Conservation (phyloP, 352 stramenopile genomes). For the Phytopythium boreale region DNA sequence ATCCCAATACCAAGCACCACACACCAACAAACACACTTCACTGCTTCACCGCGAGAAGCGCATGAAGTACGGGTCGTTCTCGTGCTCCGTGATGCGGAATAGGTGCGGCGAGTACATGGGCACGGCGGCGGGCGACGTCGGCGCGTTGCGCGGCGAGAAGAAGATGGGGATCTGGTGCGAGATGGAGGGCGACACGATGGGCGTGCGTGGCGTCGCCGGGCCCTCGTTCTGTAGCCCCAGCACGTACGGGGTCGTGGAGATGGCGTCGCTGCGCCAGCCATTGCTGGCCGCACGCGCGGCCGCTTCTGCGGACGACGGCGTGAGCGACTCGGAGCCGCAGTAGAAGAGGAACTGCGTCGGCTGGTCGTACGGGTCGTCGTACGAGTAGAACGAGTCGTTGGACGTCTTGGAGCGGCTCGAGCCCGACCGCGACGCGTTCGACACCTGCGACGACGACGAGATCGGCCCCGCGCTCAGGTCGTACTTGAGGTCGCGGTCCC, state of each 20-base stretch:
- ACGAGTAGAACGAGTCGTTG: slow-evolving; percentile 28
- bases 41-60: slow-evolving; percentile 24
- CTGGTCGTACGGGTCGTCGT: slow-evolving; percentile 35
- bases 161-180: slow-evolving; percentile 52
- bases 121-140: slow-evolving; percentile 24
- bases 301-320: slow-evolving; percentile 21
- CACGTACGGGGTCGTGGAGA: slow-evolving; percentile 21
- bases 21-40: not conserved
- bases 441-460: slow-evolving; percentile 14
- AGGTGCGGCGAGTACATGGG: slow-evolving; percentile 34
- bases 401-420: slow-evolving; percentile 20
- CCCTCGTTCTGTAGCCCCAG: slow-evolving; percentile 11
- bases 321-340: slow-evolving; percentile 36
- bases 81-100: slow-evolving; percentile 30
- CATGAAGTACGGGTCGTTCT: slow-evolving; percentile 21
- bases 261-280: slow-evolving; percentile 31
- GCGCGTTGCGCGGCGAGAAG: slow-evolving; percentile 43
- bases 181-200: slow-evolving; percentile 32
- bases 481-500: slow-evolving; percentile 30
- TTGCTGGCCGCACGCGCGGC: slow-evolving; percentile 11
- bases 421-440: slow-evolving; percentile 3
- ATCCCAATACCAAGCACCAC: not conserved
- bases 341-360: slow-evolving; percentile 59
- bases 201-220: slow-evolving; percentile 9
- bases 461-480: slow-evolving; percentile 20